phyloP scores from a whole-genome alignment of 441 rosid genomes.

The Eutrema salsugineum region DNA sequence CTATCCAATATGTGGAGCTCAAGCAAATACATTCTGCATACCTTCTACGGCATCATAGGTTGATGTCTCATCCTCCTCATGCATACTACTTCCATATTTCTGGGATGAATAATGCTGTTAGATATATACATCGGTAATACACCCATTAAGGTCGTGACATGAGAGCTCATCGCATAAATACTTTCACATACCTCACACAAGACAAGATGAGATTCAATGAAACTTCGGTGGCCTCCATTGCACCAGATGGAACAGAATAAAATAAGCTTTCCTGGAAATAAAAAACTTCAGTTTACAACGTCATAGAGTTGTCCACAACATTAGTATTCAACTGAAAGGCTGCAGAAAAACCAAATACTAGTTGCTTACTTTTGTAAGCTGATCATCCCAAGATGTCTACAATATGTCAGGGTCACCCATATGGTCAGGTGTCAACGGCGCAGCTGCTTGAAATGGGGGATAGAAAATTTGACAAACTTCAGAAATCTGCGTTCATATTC shows the following conservation, averaged over 20 bases:
- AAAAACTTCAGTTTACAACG: constrained; percentile 4
- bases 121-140: background rate
- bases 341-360: constrained; percentile 1
- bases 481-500: constrained; percentile 78
- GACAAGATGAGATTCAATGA: constrained; percentile 72
- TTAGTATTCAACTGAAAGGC: constrained; percentile 5
- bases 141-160: background rate
- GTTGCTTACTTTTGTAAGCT: constrained; percentile 66
- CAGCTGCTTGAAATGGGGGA: constrained; percentile 57
- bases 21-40: constrained; percentile 25
- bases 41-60: constrained; percentile 65
- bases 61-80: constrained; percentile 81
- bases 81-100: constrained; percentile 72
- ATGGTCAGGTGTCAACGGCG: constrained; percentile 63
- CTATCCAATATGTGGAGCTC: constrained; percentile 15
- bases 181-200: constrained; percentile 55
- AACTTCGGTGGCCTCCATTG: constrained; percentile 68
- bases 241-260: constrained; percentile 75
- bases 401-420: constrained; percentile 46
- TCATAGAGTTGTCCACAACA: background rate
- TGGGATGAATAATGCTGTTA: constrained; percentile 30
- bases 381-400: constrained; percentile 69
- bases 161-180: background rate
- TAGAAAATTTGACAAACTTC: constrained; percentile 42
- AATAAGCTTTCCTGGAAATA: constrained; percentile 84